Conservation (phyloP, 1,284 basidiomycete genomes). For the Xerocomus cyaneibrunnescens region DNA sequence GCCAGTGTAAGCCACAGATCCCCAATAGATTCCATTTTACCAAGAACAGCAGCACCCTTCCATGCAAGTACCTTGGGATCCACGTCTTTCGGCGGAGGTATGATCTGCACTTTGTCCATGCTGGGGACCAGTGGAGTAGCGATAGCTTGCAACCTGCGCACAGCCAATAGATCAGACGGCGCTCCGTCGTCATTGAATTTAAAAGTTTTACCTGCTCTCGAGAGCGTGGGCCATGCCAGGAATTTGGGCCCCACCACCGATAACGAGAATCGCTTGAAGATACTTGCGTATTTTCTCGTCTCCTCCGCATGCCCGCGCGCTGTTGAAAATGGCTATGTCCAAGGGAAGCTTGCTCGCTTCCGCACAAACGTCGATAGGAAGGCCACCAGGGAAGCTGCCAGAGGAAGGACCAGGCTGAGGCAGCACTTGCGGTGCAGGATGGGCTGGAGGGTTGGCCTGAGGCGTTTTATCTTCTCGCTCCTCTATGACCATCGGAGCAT, state of each 20-base stretch:
- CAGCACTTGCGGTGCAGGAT: conserved; percentile 15
- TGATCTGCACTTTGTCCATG: conserved; percentile 84
- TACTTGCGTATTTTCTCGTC: conserved; percentile 92
- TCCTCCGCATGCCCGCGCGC: conserved; percentile 78
- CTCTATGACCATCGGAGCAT: conserved; percentile 48
- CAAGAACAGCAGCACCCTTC: conserved; percentile 95
- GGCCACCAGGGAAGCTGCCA: conserved; percentile 28
- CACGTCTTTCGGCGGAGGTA: conserved; percentile 91
- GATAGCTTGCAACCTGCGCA: conserved; percentile 69
- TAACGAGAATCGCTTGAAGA: conserved; percentile 84
- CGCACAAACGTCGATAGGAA: conserved; percentile 70
- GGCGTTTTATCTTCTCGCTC: conserved; percentile 49
- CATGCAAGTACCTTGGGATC: conserved; percentile 89
- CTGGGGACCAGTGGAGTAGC: conserved; percentile 77
- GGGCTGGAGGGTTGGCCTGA: conserved; percentile 22
- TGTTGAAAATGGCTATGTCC: conserved; percentile 93
- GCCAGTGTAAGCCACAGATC: conserved; percentile 87
- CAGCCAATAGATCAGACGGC: conserved; percentile 8
- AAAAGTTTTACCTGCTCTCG: conserved; percentile 65
- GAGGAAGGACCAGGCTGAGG: conserved; percentile 25
- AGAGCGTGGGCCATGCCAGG: conserved; percentile 77
- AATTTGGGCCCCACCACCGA: conserved; percentile 78
- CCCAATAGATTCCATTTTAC: conserved; percentile 84
- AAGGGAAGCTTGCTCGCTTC: conserved; percentile 92
- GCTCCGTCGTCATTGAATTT: background rate